Percentiles rank a stretch among this genome's conserved stretches.
These are phyloP conservation scores for Hypoxylon sp. DNA, from an alignment of 2,329 filamentous ascomycete species.

Conservation along the genomic window DNA sequence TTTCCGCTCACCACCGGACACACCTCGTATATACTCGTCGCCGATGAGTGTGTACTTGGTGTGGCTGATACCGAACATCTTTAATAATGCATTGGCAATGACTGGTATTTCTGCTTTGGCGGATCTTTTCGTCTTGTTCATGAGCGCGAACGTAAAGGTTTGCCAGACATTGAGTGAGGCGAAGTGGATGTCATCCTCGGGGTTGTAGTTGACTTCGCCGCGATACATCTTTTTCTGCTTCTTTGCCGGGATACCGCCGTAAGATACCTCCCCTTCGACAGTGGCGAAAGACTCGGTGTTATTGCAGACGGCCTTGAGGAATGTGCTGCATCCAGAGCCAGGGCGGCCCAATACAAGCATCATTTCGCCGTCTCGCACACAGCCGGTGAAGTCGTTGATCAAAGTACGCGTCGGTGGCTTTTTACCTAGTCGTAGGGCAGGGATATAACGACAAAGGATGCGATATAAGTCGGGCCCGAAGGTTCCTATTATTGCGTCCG, in stretches of 20 bases:
- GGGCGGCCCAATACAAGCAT: conserved; percentile 78
- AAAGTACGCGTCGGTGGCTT: conserved; percentile 58
- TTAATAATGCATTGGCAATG: conserved; percentile 78
- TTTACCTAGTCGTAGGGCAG: conserved; percentile 50
- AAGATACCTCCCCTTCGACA: conserved; percentile 78
- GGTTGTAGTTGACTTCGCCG: conserved; percentile 84
- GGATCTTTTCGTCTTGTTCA: conserved; percentile 81
- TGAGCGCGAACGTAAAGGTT: conserved; percentile 80
- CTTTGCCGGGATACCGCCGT: conserved; percentile 78
- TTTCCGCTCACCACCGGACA: conserved; percentile 85
- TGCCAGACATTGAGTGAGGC: conserved; percentile 82
- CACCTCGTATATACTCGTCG: conserved; percentile 79
- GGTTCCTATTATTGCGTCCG: conserved; percentile 80
- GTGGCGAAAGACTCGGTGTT: conserved; percentile 75
- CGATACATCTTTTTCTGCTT: conserved; percentile 78
- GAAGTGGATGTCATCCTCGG: conserved; percentile 83
- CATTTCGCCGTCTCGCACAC: conserved; percentile 79
- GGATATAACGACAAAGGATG: conserved; percentile 64
- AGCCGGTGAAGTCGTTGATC: conserved; percentile 77
- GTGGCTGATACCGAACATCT: conserved; percentile 84
- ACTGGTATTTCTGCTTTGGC: conserved; percentile 75
- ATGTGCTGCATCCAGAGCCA: conserved; percentile 82
- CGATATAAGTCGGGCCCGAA: conserved; percentile 85
- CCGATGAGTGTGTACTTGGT: conserved; percentile 82
- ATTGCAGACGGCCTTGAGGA: conserved; percentile 82